A percentile compares a stretch with the other conserved stretches of the same genome.
These are phyloP conservation scores for Gastrolobium villosum DNA, from an alignment of 306 rosid genomes.

Conservation along the genomic window DNA sequence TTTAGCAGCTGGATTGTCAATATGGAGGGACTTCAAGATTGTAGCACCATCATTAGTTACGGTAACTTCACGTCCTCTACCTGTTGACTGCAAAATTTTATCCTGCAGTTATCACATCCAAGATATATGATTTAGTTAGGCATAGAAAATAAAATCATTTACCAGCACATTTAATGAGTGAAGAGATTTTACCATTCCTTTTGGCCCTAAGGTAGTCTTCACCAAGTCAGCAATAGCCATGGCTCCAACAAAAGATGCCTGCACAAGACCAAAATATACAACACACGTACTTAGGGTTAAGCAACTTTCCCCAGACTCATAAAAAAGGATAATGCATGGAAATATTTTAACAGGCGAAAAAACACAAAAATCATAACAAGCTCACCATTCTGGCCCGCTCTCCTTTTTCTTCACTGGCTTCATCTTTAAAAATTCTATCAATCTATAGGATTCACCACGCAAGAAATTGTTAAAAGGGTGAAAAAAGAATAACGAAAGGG, in stretches of 20 bases:
- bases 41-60: slow-evolving; percentile 99
- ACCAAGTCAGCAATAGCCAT: slow-evolving; percentile 98
- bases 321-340: neutral
- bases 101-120: slow-evolving; percentile 64
- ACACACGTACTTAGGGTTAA: slow-evolving; percentile 2
- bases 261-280: slow-evolving; percentile 19
- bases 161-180: neutral
- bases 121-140: slow-evolving; percentile 1
- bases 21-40: slow-evolving; percentile 93
- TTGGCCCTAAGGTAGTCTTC: slow-evolving; percentile 95
- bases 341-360: slow-evolving; percentile 32
- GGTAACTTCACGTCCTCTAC: slow-evolving; percentile 86
- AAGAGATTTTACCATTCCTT: slow-evolving; percentile 82
- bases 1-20: slow-evolving; percentile 99
- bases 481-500: too few species aligned
- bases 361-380: slow-evolving; percentile 14
- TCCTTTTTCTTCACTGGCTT: slow-evolving; percentile 96
- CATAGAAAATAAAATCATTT: neutral
- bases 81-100: slow-evolving; percentile 95
- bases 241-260: slow-evolving; percentile 97
- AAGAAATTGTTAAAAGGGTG: slow-evolving; percentile 17
- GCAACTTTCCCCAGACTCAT: neutral
- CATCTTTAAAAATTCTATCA: slow-evolving; percentile 86
- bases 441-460: slow-evolving; percentile 56
- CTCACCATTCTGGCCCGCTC: slow-evolving; percentile 97